Base-by-base conservation (phyloP, 148 eudicot species). In the Fagopyrum tataricum region DNA sequence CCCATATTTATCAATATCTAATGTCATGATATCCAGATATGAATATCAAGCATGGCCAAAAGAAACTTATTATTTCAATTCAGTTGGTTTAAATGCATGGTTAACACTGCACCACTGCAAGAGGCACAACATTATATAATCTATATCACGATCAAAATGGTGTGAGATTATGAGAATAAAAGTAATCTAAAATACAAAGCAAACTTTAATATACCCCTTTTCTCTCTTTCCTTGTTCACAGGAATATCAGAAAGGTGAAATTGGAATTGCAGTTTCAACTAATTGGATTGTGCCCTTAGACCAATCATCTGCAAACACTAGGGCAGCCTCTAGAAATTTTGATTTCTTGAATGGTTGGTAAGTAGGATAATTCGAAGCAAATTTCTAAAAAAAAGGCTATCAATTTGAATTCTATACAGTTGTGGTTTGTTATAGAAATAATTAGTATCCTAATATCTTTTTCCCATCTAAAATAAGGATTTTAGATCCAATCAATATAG, bases 331-430 rank as follows among this genome's bases (percentile, higher is more conserved):
- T 1, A 72, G 64, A 37, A 48, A 8, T 23, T 8, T 26, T 53
- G 75, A 72, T 18, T 72, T 72, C 75, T 31, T 39, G 14, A 6
- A 0, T 12, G 75, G 75, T 51, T 72, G 75, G 75, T 72, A 21
- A 56, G 74, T 24, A 37, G 0, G 67, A 61, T 44, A 44, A 44
- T 44, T 44, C 47, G 1, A 44, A 44, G 47, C 11, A 44, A 4
- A 1, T 31, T 48, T 48, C 52, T 31, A n/a, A 13, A 31, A 31
- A 31, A 31, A 31, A 31, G 31, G 37, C 37, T 31, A 31, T 31
- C 37, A 31, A 31, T 31, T 31, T 31, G 37, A 31, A 31, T 31
- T 31, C 37, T 31, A 31, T 31, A 31, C 37, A 31, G 2, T 31
- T 31, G 37, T 31, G 37, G 2, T 31, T 31, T 31, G 2, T 31